phyloP scores from a whole-genome alignment of 2,329 filamentous ascomycete species.

The Amauroascus niger region DNA sequence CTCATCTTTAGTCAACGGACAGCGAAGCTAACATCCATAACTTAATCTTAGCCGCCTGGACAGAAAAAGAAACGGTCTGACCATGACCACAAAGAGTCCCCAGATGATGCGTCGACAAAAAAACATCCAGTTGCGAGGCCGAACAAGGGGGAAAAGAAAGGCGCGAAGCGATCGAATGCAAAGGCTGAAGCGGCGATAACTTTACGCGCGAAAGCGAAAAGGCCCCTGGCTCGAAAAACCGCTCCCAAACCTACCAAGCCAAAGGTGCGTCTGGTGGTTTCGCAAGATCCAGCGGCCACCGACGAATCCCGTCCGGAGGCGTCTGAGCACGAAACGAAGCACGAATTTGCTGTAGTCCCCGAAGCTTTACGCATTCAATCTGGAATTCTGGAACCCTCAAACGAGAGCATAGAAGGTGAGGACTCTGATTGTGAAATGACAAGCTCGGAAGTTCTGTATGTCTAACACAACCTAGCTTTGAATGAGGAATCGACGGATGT shows the following conservation, averaged over 20 bases:
- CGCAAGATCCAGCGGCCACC: neutral
- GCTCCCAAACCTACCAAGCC: neutral
- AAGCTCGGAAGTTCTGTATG: too few relatives aligned
- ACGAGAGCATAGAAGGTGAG: constrained; percentile 19
- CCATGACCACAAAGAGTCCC: neutral
- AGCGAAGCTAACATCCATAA: neutral
- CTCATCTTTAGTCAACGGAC: neutral
- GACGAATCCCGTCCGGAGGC: neutral
- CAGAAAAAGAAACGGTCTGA: neutral
- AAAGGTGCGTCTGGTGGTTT: neutral
- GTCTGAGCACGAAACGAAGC: neutral
- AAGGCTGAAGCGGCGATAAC: neutral
- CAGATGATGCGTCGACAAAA: neutral
- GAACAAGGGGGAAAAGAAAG: neutral
- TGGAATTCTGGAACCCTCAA: constrained; percentile 15
- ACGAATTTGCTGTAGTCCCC: neutral
- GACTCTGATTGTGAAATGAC: too few relatives aligned
- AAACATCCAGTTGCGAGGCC: neutral
- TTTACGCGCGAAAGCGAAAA: neutral
- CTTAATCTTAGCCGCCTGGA: neutral
- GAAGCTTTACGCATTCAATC: neutral
- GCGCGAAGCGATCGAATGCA: neutral
- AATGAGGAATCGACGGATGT: constrained; percentile 43
- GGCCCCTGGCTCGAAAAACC: neutral
- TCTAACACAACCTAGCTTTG: constrained; percentile 24